Evolutionary conservation across 140 eudicot species (phyloP), one percentile per base, ranked within the genome.

Genomic region (Oenanthe javanica): DNA sequence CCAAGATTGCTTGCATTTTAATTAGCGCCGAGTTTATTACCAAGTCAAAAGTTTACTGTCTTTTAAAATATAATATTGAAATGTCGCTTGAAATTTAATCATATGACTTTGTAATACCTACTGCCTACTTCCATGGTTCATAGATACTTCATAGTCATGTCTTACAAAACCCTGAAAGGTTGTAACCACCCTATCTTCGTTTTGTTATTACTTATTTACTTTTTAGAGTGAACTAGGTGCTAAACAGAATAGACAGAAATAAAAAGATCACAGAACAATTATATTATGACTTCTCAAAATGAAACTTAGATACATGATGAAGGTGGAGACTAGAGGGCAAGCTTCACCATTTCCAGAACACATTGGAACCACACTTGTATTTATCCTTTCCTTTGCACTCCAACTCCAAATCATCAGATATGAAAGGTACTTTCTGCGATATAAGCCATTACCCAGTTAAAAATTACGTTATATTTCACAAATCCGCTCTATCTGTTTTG

Each of bases 331-430:
- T n/a, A 6, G 19, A 61, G 15, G 18, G 25, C 74, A 51, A n/a
- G 19, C 74, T 83, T 88, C 91, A 90, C 98, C 98, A 93, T 86
- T 92, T 90, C 98, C 98, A 94, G 88, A 92, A 94, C 49, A 94
- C 98, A 86, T 94, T 94, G 51, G 98, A 94, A 82, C 98, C 98
- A 81, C 98, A 94, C 92, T 94, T 92, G 92, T 84, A 92, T 77
- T 91, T 92, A 80, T 95, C 99, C 84, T 90, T 95, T 75, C 99
- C 99, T 89, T 95, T 77, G 86, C 99, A 95, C 82, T 95, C 99
- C 85, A 95, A 52, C 80, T 85, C 96, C 81, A 95, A 45, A 67
- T 95, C 99, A 11, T 95, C 98, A 49, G 93, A 79, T 81, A 94
- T 78, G 78, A 92, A 94, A 79, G 97, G 94, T 83, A 95, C 97